Percentiles rank a stretch among this genome's conserved stretches.
phyloP scores from a whole-genome alignment of 805 yeast species.

The Starmerella floricola region DNA sequence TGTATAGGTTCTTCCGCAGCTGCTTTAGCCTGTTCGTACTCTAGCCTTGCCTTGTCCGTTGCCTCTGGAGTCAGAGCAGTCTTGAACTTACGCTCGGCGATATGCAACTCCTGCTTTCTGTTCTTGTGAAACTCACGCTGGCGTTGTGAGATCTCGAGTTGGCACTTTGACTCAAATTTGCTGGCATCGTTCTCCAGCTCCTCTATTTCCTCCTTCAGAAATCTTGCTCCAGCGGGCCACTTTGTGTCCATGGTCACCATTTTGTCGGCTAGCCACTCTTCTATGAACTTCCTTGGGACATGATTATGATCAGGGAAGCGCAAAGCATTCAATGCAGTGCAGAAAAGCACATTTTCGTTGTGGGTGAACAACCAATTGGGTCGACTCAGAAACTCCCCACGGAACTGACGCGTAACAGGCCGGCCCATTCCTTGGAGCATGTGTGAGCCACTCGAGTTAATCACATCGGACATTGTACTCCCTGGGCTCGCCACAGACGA shows the following conservation, averaged over 20 bases:
- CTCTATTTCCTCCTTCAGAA: conserved; percentile 11
- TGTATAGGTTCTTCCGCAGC: conserved; percentile 14
- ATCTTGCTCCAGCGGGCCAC: conserved; percentile 19
- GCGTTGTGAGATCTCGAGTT: conserved; percentile 10
- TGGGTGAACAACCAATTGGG: conserved; percentile 20
- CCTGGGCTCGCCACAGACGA: too few relatives aligned
- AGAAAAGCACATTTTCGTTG: conserved; percentile 19
- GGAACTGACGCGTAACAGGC: conserved; percentile 1
- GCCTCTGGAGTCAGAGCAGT: conserved; percentile 3
- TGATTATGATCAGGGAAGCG: conserved; percentile 19
- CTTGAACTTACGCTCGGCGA: conserved; percentile 6
- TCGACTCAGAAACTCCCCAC: conserved; percentile 18
- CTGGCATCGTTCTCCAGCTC: conserved; percentile 7
- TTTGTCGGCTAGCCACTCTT: conserved; percentile 16
- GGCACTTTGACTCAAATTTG: conserved; percentile 11
- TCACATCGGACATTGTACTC: too few relatives aligned
- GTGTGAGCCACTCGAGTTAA: too few relatives aligned
- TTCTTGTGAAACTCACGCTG: conserved; percentile 14
- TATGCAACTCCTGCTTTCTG: conserved; percentile 7
- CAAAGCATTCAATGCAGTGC: conserved; percentile 16
- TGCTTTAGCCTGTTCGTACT: conserved; percentile 8
- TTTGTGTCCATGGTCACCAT: conserved; percentile 17
- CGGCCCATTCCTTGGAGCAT: background rate
- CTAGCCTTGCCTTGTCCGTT: conserved; percentile 2
- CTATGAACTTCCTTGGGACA: conserved; percentile 21